Evolutionary conservation across 73 alveolate species (phyloP).

Genomic region (Tetrahymena borealis): DNA sequence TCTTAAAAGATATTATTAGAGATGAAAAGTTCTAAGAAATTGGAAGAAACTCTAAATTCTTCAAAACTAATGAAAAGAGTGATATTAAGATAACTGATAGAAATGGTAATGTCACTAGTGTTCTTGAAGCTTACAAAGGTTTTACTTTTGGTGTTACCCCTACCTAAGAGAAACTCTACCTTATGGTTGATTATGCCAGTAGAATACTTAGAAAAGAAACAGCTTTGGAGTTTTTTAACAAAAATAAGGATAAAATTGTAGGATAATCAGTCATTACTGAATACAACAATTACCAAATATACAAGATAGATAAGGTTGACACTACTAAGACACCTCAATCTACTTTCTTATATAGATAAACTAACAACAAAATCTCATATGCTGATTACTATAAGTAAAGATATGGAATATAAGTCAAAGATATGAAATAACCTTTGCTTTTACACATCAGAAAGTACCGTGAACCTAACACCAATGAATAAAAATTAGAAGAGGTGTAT

Average conservation of each 20-base stretch:
- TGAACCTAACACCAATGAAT: conserved; percentile 8
- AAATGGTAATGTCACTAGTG: too few species aligned
- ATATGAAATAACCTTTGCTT: conserved; percentile 55
- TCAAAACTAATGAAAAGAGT: not conserved
- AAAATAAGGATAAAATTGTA: conserved; percentile 11
- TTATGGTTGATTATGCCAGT: not conserved
- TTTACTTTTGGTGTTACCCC: not conserved
- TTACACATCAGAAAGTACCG: conserved; percentile 33
- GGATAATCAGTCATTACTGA: conserved; percentile 61
- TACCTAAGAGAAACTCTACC: not conserved
- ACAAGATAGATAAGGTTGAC: conserved; percentile 69
- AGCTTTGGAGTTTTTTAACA: not conserved
- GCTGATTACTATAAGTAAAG: conserved; percentile 65
- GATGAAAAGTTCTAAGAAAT: not conserved
- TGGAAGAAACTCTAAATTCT: not conserved
- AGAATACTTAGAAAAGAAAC: conserved; percentile 26
- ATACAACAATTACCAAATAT: conserved; percentile 63
- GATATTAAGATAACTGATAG: too few species aligned
- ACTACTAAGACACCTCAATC: conserved; percentile 62
- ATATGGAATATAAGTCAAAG: conserved; percentile 58
- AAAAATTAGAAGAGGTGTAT: conserved; percentile 38
- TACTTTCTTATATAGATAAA: conserved; percentile 23
- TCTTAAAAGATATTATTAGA: not conserved
- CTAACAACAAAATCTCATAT: conserved; percentile 50
- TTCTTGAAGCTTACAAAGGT: not conserved